Percentiles rank a stretch among this genome's conserved stretches.
phyloP scores from a whole-genome alignment of 2,329 filamentous ascomycete genomes.

The Myriangium duriaei region DNA sequence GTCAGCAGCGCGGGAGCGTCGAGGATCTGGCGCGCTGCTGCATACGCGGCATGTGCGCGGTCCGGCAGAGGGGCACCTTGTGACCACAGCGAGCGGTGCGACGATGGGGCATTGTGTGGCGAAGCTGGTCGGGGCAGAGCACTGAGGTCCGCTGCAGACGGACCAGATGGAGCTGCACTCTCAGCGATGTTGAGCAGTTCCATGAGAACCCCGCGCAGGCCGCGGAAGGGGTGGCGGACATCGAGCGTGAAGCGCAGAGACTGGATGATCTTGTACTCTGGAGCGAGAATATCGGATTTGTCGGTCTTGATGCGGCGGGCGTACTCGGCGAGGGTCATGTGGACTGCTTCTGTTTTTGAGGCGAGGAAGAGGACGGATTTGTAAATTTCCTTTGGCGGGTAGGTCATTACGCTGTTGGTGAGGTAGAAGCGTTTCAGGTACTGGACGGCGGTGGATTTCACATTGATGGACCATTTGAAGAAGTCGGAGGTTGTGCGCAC shows the following conservation, averaged over 20 bases:
- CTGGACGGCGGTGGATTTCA: constrained; percentile 68
- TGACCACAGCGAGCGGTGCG: constrained; percentile 2
- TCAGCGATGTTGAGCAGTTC: constrained; percentile 60
- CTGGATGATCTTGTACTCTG: constrained; percentile 87
- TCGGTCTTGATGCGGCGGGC: constrained; percentile 42
- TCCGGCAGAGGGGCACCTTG: constrained; percentile 20
- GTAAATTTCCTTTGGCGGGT: constrained; percentile 78
- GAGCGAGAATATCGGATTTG: constrained; percentile 70
- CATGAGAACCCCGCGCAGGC: constrained; percentile 74
- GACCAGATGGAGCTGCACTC: constrained; percentile 34
- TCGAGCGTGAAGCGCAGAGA: constrained; percentile 89
- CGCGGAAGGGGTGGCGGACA: constrained; percentile 79
- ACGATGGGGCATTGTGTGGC: constrained; percentile 1
- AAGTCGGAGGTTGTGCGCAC: constrained; percentile 38
- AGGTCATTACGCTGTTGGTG: constrained; percentile 91
- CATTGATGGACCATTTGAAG: constrained; percentile 47
- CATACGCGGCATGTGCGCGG: constrained; percentile 52
- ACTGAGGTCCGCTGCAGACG: constrained; percentile 17
- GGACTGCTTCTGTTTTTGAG: constrained; percentile 80
- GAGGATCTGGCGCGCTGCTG: constrained; percentile 58
- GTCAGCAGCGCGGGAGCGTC: constrained; percentile 67
- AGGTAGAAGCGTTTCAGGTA: constrained; percentile 93
- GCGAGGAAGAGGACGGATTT: constrained; percentile 87
- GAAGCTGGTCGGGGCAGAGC: constrained; percentile 15
- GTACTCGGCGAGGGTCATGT: constrained; percentile 55